These are phyloP conservation scores for Aspergillus nomiae DNA, from an alignment of 2,329 filamentous ascomycete genomes.

Conservation along the genomic window DNA sequence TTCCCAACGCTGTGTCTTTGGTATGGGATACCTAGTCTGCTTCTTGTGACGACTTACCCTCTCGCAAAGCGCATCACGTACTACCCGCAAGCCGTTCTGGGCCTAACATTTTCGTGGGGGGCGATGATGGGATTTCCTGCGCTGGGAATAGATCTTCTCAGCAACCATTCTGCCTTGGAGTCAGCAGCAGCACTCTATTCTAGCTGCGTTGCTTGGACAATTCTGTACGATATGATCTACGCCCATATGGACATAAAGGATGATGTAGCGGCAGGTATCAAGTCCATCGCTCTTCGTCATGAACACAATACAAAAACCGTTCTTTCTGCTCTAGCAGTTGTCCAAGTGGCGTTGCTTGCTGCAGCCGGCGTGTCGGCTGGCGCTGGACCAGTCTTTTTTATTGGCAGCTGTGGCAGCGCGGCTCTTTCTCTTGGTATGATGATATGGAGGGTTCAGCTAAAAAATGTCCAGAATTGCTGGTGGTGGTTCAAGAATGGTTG, in stretches of 20 bases:
- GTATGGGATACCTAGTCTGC: constrained; percentile 46
- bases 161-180: constrained; percentile 36
- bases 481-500: constrained; percentile 67
- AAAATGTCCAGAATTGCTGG: constrained; percentile 61
- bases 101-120: constrained; percentile 54
- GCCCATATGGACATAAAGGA: constrained; percentile 56
- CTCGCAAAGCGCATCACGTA: constrained; percentile 56
- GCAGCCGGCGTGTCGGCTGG: constrained; percentile 51
- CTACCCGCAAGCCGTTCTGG: constrained; percentile 56
- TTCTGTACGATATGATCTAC: constrained; percentile 55
- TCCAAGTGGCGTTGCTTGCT: constrained; percentile 47
- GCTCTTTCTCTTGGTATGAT: constrained; percentile 57
- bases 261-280: constrained; percentile 52
- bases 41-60: constrained; percentile 52
- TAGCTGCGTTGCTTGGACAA: constrained; percentile 52
- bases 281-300: constrained; percentile 53
- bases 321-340: constrained; percentile 42
- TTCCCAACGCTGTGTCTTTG: constrained; percentile 46
- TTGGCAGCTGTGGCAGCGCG: constrained; percentile 61
- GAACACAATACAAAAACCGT: constrained; percentile 50
- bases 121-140: constrained; percentile 52
- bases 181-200: constrained; percentile 47
- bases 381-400: constrained; percentile 60
- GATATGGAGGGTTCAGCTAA: constrained; percentile 61
- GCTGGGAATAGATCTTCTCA: constrained; percentile 48